phyloP scores from a whole-genome alignment of 1,139 yeast genomes.

The Hyphopichia pseudoburtonii region DNA sequence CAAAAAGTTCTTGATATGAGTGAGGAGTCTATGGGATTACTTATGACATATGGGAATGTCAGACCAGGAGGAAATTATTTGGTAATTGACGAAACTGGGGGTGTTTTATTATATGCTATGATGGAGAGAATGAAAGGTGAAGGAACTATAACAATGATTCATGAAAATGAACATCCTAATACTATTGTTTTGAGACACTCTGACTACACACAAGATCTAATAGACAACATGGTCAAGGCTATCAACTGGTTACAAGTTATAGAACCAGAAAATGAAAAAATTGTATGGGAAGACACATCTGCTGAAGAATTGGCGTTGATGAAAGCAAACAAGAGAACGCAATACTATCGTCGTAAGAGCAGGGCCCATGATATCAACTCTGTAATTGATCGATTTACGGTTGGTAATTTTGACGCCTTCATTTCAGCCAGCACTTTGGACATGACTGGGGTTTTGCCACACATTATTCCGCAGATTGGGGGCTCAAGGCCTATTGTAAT shows the following conservation, averaged over 20 bases:
- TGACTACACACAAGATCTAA: slow-evolving; percentile 55
- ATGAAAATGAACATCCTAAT: slow-evolving; percentile 93
- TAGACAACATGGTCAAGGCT: slow-evolving; percentile 59
- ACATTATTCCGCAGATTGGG: slow-evolving; percentile 62
- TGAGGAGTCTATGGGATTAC: slow-evolving; percentile 75
- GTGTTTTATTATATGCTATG: slow-evolving; percentile 77
- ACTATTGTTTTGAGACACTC: slow-evolving; percentile 68
- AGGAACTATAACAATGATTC: slow-evolving; percentile 75
- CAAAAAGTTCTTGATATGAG: slow-evolving; percentile 77
- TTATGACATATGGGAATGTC: slow-evolving; percentile 76
- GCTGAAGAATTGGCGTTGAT: slow-evolving; percentile 54
- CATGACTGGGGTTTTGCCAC: slow-evolving; percentile 63
- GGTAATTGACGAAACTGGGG: slow-evolving; percentile 89
- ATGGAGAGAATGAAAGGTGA: slow-evolving; percentile 86
- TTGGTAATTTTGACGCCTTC: slow-evolving; percentile 72
- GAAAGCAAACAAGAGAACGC: slow-evolving; percentile 61
- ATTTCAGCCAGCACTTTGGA: slow-evolving; percentile 73
- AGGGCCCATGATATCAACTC: slow-evolving; percentile 56
- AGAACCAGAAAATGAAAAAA: slow-evolving; percentile 67
- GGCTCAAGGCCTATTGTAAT: slow-evolving; percentile 88
- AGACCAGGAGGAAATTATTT: slow-evolving; percentile 88
- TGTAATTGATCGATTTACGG: slow-evolving; percentile 50
- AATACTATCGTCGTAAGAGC: slow-evolving; percentile 64
- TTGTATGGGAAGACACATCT: slow-evolving; percentile 49
- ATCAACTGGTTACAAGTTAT: slow-evolving; percentile 78